Base-by-base conservation (phyloP, 2,329 filamentous ascomycete genomes). In the Harringtonia aguacate region DNA sequence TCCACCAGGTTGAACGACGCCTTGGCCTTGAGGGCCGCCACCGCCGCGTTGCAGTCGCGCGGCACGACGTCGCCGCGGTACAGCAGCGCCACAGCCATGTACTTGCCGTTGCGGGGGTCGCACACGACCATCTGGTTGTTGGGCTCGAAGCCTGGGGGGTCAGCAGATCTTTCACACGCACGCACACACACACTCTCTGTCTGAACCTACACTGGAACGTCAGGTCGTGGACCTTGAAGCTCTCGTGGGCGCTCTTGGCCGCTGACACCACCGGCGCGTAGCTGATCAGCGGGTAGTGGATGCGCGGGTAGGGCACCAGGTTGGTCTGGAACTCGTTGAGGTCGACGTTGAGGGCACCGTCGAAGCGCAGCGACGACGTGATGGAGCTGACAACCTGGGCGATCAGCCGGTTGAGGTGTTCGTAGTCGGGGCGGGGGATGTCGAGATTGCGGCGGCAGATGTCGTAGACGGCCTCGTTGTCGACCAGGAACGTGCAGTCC, bases 101-200 rank as follows among this genome's bases (percentile, higher is more conserved):
- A 84, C 68, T 84, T 84, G 61, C 80, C 81, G 57, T 84, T 82
- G 61, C 77, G 77, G 49, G 80, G 80, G 55, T 84, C 79, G 62
- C 81, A 85, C 51, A 83, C 79, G 46, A 84, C 81, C 80, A 85
- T 84, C 67, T 84, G 81, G 72, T 84, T 84, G 73, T 83, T 83
- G 53, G 80, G 81, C 68, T 85, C 80, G 58, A 84, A 84, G 67
- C 80, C 79, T 83, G 45, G 7, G 42, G 27, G 22, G 30, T 18
- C 35, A 21, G 4, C 21, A 39, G 31, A 15, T n/a, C n/a, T n/a
- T n/a, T n/a, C n/a, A n/a, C n/a, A n/a, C n/a, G n/a, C n/a, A n/a
- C n/a, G n/a, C n/a, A n/a, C n/a, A n/a, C n/a, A n/a, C n/a, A n/a
- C n/a, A n/a, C n/a, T n/a, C n/a, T n/a, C n/a, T n/a, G n/a, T n/a